Evolutionary conservation across 2,329 filamentous ascomycete genomes (phyloP), one percentile per base, ranked within the genome.

Genomic region (Talaromyces sp.): DNA sequence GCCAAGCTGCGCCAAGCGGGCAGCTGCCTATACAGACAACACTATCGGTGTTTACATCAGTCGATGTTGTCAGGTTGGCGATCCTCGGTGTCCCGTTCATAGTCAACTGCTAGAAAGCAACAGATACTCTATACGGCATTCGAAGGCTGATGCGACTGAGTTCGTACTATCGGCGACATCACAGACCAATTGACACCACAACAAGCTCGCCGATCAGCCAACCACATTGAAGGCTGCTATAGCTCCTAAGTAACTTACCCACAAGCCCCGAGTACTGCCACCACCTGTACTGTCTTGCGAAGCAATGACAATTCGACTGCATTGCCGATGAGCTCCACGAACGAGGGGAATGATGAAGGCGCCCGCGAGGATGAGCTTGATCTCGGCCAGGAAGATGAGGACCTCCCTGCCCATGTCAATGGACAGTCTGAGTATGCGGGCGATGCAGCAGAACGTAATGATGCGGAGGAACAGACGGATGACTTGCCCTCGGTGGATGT

Each of bases 271-370:
- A 54, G 8, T n/a, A 37, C n/a, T 22, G 31, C 11, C 52, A 47
- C n/a, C 47, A 13, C 60, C 1, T 37, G 39, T 11, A n/a, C 50
- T 24, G 24, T 52, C 52, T 48, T 31, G 66, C 75, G 73, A 78
- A 84, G 84, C 80, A 75, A 87, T 87, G 84, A 79, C 77, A 75
- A 78, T 78, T 77, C 60, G 56, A 58, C 19, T 60, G 45, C 59
- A 19, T 58, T 77, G 83, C 84, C 82, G 82, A 91, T 91, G 88
- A 90, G 87, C 87, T 87, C 85, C 82, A 85, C 82, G 82, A 83
- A 82, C 78, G 83, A 83, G 82, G 85, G 84, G 82, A 85, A 80
- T 78, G 82, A 86, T 76, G 83, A 83, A 78, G 85, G 85, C 81
- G 85, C 81, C 80, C 81, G 81, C 76, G 83, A 87, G 75, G 82